Conservation (phyloP, 2,329 filamentous ascomycete species). For the Microsporum ferrugineum region DNA sequence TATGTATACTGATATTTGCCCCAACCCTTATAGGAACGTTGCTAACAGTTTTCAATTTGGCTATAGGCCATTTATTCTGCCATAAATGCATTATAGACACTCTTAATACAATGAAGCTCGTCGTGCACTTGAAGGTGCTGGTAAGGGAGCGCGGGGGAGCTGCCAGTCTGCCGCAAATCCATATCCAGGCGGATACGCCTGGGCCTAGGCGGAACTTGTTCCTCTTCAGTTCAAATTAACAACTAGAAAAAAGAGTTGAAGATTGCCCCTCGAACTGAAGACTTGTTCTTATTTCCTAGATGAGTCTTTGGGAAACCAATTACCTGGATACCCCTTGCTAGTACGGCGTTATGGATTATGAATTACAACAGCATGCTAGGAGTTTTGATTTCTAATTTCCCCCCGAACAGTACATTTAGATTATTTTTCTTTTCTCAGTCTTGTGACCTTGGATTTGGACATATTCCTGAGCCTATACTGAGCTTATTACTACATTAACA, state of each 20-base stretch:
- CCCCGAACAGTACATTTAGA: not conserved
- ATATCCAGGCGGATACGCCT: slow-evolving; percentile 28
- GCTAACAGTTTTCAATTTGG: not conserved
- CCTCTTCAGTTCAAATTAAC: slow-evolving; percentile 30
- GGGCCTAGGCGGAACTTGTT: slow-evolving; percentile 28
- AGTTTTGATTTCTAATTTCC: not conserved
- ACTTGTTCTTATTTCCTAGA: not conserved
- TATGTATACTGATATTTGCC: slow-evolving; percentile 26
- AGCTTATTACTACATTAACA: not conserved
- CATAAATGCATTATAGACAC: slow-evolving; percentile 52
- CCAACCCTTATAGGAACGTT: not conserved
- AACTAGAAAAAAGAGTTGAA: slow-evolving; percentile 19
- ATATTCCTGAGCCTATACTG: not conserved
- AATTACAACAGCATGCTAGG: not conserved
- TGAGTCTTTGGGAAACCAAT: not conserved
- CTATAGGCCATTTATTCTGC: slow-evolving; percentile 51
- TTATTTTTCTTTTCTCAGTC: not conserved
- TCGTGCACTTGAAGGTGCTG: slow-evolving; percentile 25
- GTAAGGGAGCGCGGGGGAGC: slow-evolving; percentile 27
- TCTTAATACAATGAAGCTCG: slow-evolving; percentile 45
- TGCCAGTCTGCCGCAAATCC: slow-evolving; percentile 36
- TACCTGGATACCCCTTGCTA: too few relatives aligned
- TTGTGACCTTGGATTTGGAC: too few relatives aligned
- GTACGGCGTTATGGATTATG: not conserved
- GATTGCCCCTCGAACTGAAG: not conserved